Evolutionary conservation across 495 filamentous ascomycete genomes (phyloP).

Genomic region (Xylaria intraflava): DNA sequence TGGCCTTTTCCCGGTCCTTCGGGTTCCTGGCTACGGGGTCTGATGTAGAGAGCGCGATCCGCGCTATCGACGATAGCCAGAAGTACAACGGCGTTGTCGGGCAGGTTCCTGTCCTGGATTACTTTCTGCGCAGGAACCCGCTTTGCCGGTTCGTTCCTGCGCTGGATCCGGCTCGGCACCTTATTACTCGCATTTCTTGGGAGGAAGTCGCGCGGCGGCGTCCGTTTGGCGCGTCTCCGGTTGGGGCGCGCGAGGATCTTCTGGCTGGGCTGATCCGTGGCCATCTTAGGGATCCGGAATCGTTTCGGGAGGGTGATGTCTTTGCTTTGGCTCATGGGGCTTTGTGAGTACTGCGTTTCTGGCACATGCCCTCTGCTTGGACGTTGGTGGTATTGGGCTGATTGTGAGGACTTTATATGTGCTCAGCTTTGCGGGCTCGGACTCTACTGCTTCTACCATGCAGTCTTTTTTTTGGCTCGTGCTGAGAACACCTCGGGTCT

Average conservation of each 20-base stretch:
- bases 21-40: constrained; percentile 54
- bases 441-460: constrained; percentile 56
- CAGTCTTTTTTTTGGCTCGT: constrained; percentile 51
- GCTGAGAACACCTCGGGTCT: constrained; percentile 38
- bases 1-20: constrained; percentile 58
- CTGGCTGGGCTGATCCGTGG: constrained; percentile 42
- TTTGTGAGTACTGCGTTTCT: constrained; percentile 32
- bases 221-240: constrained; percentile 35
- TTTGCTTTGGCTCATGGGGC: constrained; percentile 50
- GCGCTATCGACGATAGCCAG: constrained; percentile 47
- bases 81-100: constrained; percentile 50
- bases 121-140: constrained; percentile 41
- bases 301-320: constrained; percentile 45
- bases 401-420: constrained; percentile 2
- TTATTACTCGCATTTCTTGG: constrained; percentile 46
- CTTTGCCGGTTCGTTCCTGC: constrained; percentile 42
- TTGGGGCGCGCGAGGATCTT: constrained; percentile 43
- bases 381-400: too few relatives aligned
- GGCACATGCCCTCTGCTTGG: background rate
- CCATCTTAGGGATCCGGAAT: constrained; percentile 39
- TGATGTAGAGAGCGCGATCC: constrained; percentile 52
- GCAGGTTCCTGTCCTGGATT: constrained; percentile 44
- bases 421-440: constrained; percentile 55
- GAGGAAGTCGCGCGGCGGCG: constrained; percentile 41
- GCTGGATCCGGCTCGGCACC: constrained; percentile 39